These are phyloP conservation scores for Tephrocybe rancida DNA, from an alignment of 768 basidiomycete species.

Conservation along the genomic window DNA sequence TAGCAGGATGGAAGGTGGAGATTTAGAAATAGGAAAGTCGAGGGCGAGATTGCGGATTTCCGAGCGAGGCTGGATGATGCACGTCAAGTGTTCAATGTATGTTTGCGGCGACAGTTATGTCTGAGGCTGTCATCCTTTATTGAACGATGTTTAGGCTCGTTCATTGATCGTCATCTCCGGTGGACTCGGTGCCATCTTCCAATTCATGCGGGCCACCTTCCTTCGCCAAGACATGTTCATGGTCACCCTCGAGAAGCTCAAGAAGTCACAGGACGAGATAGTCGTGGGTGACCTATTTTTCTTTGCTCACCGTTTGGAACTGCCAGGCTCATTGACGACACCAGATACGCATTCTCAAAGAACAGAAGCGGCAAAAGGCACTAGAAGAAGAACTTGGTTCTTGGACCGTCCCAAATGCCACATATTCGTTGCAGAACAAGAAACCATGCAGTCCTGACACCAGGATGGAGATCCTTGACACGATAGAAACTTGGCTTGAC, in stretches of 20 bases:
- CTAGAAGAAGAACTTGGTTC: neutral
- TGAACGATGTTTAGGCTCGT: neutral
- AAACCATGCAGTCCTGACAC: neutral
- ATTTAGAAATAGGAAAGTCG: neutral
- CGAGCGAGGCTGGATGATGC: neutral
- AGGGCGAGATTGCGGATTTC: neutral
- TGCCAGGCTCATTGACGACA: neutral
- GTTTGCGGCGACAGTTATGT: neutral
- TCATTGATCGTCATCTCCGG: neutral
- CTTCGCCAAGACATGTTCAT: neutral
- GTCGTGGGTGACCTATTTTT: neutral
- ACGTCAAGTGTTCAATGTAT: neutral
- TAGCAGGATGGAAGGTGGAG: neutral
- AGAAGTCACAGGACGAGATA: neutral
- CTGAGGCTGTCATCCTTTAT: neutral
- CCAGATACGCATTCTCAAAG: neutral
- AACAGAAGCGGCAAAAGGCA: neutral
- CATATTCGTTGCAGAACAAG: neutral
- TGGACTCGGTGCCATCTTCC: neutral
- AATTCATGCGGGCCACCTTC: neutral
- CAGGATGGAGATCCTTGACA: neutral
- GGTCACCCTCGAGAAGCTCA: neutral
- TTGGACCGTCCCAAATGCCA: neutral
- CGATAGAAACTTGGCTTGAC: neutral
- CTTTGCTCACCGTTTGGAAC: neutral